These are phyloP conservation scores for Leccinum insolens DNA, from an alignment of 1,284 basidiomycete species.

Conservation along the genomic window DNA sequence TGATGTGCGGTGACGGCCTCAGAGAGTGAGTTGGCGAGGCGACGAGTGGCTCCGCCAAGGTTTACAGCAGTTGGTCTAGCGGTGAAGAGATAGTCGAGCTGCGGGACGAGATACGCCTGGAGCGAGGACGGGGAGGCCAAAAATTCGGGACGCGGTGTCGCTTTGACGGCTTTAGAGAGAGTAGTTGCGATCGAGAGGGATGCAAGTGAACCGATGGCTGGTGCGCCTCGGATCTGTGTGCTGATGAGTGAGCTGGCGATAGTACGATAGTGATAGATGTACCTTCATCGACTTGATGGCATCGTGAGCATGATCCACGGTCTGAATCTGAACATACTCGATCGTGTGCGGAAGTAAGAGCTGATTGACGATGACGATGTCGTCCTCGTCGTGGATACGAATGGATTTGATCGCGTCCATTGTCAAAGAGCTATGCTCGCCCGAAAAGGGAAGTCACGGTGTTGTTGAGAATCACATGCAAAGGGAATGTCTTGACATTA, in stretches of 20 bases:
- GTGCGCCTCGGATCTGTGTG: constrained; percentile 82
- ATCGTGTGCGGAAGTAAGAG: constrained; percentile 82
- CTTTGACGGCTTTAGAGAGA: constrained; percentile 49
- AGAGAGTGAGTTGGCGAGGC: constrained; percentile 57
- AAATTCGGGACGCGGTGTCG: constrained; percentile 48
- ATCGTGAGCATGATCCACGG: constrained; percentile 82
- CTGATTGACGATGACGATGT: constrained; percentile 85
- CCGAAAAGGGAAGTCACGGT: constrained; percentile 25
- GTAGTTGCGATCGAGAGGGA: constrained; percentile 76
- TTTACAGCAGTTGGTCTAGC: constrained; percentile 96
- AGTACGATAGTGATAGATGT: constrained; percentile 2
- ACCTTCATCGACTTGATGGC: constrained; percentile 95
- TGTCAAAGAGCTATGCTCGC: constrained; percentile 6
- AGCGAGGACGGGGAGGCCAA: constrained; percentile 53
- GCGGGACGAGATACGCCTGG: constrained; percentile 52
- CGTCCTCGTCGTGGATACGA: constrained; percentile 55
- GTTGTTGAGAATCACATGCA: constrained; percentile 41
- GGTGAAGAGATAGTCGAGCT: constrained; percentile 75
- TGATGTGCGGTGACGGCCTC: constrained; percentile 17
- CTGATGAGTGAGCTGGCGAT: neutral
- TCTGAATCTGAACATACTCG: constrained; percentile 70
- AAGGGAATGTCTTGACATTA: neutral
- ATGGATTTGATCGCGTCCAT: constrained; percentile 59
- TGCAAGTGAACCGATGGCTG: constrained; percentile 92
- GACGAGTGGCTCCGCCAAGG: constrained; percentile 79